phyloP scores from a whole-genome alignment of 148 eudicot species.

The Rhododendron simsii region DNA sequence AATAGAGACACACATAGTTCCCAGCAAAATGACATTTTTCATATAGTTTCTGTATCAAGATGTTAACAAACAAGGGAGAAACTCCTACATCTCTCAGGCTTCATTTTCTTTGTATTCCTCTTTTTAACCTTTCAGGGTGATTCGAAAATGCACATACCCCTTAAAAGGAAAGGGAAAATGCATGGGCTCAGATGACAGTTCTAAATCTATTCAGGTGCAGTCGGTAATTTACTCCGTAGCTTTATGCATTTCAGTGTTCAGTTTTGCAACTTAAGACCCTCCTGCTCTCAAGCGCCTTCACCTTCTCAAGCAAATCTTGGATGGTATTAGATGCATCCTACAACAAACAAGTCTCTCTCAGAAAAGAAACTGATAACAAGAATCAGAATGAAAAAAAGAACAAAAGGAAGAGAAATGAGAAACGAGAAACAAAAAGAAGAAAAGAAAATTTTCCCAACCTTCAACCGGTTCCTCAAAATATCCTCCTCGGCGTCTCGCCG shows the following conservation, averaged over 20 bases:
- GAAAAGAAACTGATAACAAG: neutral
- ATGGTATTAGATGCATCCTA: slow-evolving; percentile 65
- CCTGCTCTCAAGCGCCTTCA: slow-evolving; percentile 40
- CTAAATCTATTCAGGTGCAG: neutral
- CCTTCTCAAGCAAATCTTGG: slow-evolving; percentile 48
- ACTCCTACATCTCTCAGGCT: neutral
- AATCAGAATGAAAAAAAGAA: neutral
- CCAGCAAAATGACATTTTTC: no score
- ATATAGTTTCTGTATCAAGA: neutral
- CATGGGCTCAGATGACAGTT: neutral
- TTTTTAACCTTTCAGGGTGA: neutral
- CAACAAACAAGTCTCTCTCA: slow-evolving; percentile 2
- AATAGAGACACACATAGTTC: neutral
- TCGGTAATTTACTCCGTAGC: neutral
- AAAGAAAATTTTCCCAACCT: slow-evolving; percentile 28
- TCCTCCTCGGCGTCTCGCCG: slow-evolving; percentile 62
- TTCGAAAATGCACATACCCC: neutral
- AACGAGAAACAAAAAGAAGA: neutral
- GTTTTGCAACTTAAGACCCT: slow-evolving; percentile 12
- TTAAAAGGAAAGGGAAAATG: neutral
- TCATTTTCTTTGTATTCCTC: neutral
- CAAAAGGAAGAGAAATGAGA: neutral
- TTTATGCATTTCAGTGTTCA: slow-evolving; percentile 7
- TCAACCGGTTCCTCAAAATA: slow-evolving; percentile 46
- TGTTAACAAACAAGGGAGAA: neutral